Evolutionary conservation across 352 stramenopile species (phyloP).

Genomic region (Sclerospora graminicola): DNA sequence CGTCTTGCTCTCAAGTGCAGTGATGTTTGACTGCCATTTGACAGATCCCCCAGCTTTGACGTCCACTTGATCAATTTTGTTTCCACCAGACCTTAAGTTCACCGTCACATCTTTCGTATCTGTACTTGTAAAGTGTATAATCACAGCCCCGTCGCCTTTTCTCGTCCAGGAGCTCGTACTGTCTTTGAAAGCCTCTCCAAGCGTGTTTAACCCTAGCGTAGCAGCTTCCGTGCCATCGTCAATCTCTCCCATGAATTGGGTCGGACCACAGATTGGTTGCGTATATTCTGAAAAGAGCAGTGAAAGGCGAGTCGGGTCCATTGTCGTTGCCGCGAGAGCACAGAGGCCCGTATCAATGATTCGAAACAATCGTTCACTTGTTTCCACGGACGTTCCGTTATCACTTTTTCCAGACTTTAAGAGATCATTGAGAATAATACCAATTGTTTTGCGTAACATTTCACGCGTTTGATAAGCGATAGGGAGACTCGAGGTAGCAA

Average conservation of each 20-base stretch:
- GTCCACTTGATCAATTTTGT: constrained; percentile 16
- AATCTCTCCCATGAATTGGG: constrained; percentile 32
- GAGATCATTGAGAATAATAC: constrained; percentile 19
- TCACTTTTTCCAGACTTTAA: constrained; percentile 18
- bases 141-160: constrained; percentile 4
- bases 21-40: constrained; percentile 17
- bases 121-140: constrained; percentile 11
- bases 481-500: constrained; percentile 6
- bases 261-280: constrained; percentile 39
- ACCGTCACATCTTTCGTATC: constrained; percentile 21
- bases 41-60: constrained; percentile 18
- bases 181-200: constrained; percentile 27
- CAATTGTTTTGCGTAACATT: constrained; percentile 16
- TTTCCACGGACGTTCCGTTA: constrained; percentile 13
- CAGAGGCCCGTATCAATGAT: constrained; percentile 14
- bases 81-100: constrained; percentile 26
- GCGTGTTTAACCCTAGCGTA: constrained; percentile 22
- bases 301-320: constrained; percentile 28
- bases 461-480: constrained; percentile 18
- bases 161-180: constrained; percentile 22
- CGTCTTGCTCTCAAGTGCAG: constrained; percentile 32
- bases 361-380: constrained; percentile 12
- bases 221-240: constrained; percentile 23
- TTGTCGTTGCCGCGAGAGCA: no score
- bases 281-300: constrained; percentile 32